These are phyloP conservation scores for Trametopsis cervina DNA, from an alignment of 768 basidiomycete genomes.

Conservation along the genomic window DNA sequence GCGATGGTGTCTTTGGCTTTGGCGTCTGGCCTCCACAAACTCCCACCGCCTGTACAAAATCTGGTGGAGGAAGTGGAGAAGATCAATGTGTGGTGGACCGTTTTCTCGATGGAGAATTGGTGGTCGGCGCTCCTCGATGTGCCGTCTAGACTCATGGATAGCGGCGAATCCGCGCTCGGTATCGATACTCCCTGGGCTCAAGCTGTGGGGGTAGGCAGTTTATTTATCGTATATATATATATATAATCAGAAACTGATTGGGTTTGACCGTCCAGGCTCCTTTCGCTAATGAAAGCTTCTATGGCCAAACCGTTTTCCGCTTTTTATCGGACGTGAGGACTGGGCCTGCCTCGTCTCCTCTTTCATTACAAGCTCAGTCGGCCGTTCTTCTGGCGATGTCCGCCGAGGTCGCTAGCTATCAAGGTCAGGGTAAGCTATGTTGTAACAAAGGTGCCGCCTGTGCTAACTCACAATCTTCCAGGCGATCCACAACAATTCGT, in stretches of 20 bases:
- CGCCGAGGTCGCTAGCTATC: neutral
- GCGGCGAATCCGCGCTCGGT: slow-evolving; percentile 13
- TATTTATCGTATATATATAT: neutral
- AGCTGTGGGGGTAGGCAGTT: slow-evolving; percentile 9
- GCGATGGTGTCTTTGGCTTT: slow-evolving; percentile 29
- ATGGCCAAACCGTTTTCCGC: slow-evolving; percentile 3
- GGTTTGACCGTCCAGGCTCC: too few species aligned
- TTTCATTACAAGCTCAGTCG: slow-evolving; percentile 10
- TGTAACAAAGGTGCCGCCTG: neutral
- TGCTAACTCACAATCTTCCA: neutral
- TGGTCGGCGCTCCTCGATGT: slow-evolving; percentile 23
- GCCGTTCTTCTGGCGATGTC: slow-evolving; percentile 10
- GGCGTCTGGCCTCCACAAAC: slow-evolving; percentile 39
- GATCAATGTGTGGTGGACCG: slow-evolving; percentile 32
- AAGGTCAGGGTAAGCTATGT: neutral
- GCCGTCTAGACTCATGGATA: slow-evolving; percentile 23
- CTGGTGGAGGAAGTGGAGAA: slow-evolving; percentile 29
- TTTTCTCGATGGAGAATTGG: slow-evolving; percentile 28
- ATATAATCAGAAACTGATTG: neutral
- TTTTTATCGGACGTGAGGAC: slow-evolving; percentile 3
- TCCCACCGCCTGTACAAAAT: slow-evolving; percentile 19
- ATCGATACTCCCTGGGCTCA: slow-evolving; percentile 39
- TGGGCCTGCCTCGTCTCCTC: neutral
- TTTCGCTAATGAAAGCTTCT: too few species aligned
- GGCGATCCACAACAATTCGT: neutral